Percentiles rank a stretch among this genome's conserved stretches.
phyloP scores from a whole-genome alignment of 2,329 filamentous ascomycete species.

The Fusarium mundagurra region DNA sequence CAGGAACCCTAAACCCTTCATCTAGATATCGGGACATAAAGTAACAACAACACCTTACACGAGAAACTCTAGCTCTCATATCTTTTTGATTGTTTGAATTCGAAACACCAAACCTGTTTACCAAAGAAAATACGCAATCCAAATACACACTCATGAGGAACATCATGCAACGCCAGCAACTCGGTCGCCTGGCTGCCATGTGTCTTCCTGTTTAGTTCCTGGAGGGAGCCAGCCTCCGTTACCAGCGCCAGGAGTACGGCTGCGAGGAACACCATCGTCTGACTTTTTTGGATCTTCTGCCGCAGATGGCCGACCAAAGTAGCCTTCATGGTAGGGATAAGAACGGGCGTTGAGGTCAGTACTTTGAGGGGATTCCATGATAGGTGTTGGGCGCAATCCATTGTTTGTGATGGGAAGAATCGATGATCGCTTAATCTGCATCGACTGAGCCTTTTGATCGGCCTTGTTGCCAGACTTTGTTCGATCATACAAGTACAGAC shows the following conservation, averaged over 20 bases:
- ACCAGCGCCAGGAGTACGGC: conserved; percentile 54
- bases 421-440: conserved; percentile 50
- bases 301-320: conserved; percentile 49
- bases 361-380: conserved; percentile 36
- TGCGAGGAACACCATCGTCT: conserved; percentile 58
- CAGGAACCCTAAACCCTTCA: conserved; percentile 19
- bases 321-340: conserved; percentile 59
- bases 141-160: neutral
- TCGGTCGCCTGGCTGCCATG: conserved; percentile 67
- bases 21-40: conserved; percentile 23
- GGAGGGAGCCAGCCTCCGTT: conserved; percentile 73
- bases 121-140: neutral
- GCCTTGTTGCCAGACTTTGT: conserved; percentile 89
- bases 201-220: conserved; percentile 87
- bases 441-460: conserved; percentile 79
- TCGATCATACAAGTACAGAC: conserved; percentile 94
- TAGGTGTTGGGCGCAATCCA: conserved; percentile 31
- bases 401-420: conserved; percentile 73
- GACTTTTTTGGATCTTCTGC: conserved; percentile 65
- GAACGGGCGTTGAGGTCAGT: conserved; percentile 44
- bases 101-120: neutral
- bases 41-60: neutral
- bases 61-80: conserved; percentile 10
- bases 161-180: conserved; percentile 38
- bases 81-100: conserved; percentile 13